These are phyloP conservation scores for Phaeosphaeriaceae sp. DNA, from an alignment of 2,329 filamentous ascomycete genomes.

Conservation along the genomic window DNA sequence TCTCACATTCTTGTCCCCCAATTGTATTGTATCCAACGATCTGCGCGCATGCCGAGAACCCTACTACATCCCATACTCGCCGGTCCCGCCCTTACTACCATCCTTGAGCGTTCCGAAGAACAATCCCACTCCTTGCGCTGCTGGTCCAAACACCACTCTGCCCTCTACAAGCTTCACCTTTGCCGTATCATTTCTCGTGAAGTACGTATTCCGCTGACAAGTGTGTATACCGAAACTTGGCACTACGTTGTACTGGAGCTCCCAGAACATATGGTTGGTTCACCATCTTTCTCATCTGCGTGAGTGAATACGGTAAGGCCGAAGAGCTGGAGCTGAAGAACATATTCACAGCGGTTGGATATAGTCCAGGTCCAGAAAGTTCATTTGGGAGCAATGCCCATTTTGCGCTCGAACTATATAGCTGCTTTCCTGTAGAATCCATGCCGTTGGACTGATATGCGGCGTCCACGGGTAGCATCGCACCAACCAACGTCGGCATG, in stretches of 20 bases:
- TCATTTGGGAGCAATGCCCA: background rate
- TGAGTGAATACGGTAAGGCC: constrained; percentile 5
- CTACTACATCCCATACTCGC: constrained; percentile 4
- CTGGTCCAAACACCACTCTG: constrained; percentile 14
- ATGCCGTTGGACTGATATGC: background rate
- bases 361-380: background rate
- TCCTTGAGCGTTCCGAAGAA: background rate
- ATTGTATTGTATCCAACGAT: constrained; percentile 13
- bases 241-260: background rate
- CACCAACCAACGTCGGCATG: background rate
- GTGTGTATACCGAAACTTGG: too few relatives aligned
- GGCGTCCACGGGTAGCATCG: background rate
- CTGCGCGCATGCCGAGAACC: constrained; percentile 18
- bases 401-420: background rate
- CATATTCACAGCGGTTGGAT: constrained; percentile 14
- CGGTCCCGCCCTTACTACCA: background rate
- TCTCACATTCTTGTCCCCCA: constrained; percentile 17
- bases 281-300: constrained; percentile 7
- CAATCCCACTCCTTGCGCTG: constrained; percentile 7
- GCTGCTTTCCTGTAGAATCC: background rate
- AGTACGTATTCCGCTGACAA: constrained; percentile 16
- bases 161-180: constrained; percentile 10
- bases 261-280: constrained; percentile 15
- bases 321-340: constrained; percentile 9
- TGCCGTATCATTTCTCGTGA: constrained; percentile 14